These are phyloP conservation scores for Marsdenia floribunda DNA, from an alignment of 257 asterid species.

Conservation along the genomic window DNA sequence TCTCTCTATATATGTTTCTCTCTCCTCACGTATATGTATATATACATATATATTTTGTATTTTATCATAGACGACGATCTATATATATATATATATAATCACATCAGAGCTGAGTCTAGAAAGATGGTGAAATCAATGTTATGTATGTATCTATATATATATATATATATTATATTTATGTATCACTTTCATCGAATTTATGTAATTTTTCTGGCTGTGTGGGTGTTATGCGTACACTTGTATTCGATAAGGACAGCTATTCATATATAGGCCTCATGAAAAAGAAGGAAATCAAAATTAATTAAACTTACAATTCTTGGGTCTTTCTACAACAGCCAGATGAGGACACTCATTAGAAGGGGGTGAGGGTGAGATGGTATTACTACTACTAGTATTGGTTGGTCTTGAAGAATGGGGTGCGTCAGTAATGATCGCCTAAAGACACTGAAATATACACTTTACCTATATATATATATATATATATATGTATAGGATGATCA, in stretches of 20 bases:
- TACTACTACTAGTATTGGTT: no score
- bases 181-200: not conserved
- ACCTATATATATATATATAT: not conserved
- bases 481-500: no score
- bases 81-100: no score
- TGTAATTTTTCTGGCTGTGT: not conserved
- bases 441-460: slow-evolving; percentile 2
- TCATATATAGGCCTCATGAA: slow-evolving; percentile 9
- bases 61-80: no score
- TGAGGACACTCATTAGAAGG: no score
- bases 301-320: no score
- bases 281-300: not conserved
- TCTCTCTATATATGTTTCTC: not conserved
- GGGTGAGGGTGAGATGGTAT: no score
- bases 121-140: slow-evolving; percentile 7
- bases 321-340: no score
- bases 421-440: not conserved
- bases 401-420: not conserved
- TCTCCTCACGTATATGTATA: not conserved
- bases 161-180: not conserved
- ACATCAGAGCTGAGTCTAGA: not conserved
- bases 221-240: not conserved
- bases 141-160: no score
- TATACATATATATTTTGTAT: not conserved
- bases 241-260: slow-evolving; percentile 6